Base-by-base conservation (phyloP, 169 alveolate species). In the Eimeria necatrix region DNA sequence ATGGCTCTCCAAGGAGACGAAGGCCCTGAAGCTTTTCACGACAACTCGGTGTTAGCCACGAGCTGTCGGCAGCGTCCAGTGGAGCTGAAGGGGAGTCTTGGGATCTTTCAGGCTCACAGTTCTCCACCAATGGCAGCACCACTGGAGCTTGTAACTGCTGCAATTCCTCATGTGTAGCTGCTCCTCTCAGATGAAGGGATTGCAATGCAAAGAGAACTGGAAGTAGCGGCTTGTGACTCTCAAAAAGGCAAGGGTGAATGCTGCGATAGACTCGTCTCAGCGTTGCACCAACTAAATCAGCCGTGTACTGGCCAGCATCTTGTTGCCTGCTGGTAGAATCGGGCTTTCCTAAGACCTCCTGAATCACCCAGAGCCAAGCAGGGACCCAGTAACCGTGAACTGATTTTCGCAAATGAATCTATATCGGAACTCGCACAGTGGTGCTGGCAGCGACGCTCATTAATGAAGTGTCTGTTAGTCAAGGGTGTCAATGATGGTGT, bases 201-300 rank as follows among this genome's bases (percentile, higher is more conserved):
- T 97, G 94, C 56, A 98, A 91, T 14, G 98, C 97, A 52, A 98
- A 97, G 90, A 98, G 96, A 52, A 98, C 97, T 73, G 99, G 94
- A 90, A 98, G 98, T 84, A 98, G 95, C 74, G 98, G 96, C 94
- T 98, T 98, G 96, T 98, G 99, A 51, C 95, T 96, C 96, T 97
- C 98, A 91, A 98, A 98, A 24, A 98, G 97, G 6, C 95, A 94
- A 20, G 99, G 96, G 84, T 98, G 97, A n/a, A 98, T 97, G 92
- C 97, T 98, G 68, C 94, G 94, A 93, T 97, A 98, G 41, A 98
- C 59, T 60, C 92, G 32, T 22, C 78, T 53, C 49, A 84, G 7
- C 74, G 92, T 60, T 46, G 92, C 92, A 14, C 14, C 78, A 10
- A 84, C 80, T 41, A 84, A 84, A n/a, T 84, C 92, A 32, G 92